Conservation (phyloP, 2,329 filamentous ascomycete genomes). For the Lachnellula subtilissima region DNA sequence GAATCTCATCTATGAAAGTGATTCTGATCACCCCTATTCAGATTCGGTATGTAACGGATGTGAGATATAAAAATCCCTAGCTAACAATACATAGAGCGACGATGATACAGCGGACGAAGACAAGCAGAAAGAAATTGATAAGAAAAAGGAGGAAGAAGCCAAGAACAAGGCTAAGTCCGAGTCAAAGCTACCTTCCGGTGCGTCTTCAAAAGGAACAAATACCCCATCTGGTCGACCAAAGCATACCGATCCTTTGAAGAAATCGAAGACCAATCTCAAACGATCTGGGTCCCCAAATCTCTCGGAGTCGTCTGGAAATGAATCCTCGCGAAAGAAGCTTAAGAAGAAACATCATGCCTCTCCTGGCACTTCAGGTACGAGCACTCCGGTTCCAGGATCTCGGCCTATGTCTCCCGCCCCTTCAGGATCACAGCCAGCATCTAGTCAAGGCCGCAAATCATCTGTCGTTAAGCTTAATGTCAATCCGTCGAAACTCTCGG, state of each 20-base stretch:
- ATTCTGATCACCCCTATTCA: slow-evolving; percentile 55
- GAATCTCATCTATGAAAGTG: slow-evolving; percentile 79
- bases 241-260: slow-evolving; percentile 46
- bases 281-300: slow-evolving; percentile 79
- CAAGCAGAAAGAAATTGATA: slow-evolving; percentile 61
- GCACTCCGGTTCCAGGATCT: slow-evolving; percentile 48
- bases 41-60: slow-evolving; percentile 41
- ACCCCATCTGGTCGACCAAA: slow-evolving; percentile 58
- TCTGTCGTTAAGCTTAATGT: slow-evolving; percentile 28
- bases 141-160: slow-evolving; percentile 53
- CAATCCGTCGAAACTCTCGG: slow-evolving; percentile 28
- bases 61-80: slow-evolving; percentile 9
- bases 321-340: slow-evolving; percentile 76
- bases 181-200: slow-evolving; percentile 40
- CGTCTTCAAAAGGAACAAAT: slow-evolving; percentile 65
- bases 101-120: slow-evolving; percentile 46
- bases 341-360: slow-evolving; percentile 60
- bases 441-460: slow-evolving; percentile 25
- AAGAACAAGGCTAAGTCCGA: slow-evolving; percentile 48
- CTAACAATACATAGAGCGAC: slow-evolving; percentile 41
- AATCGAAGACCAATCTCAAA: slow-evolving; percentile 60
- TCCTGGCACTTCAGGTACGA: slow-evolving; percentile 47
- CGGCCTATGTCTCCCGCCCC: slow-evolving; percentile 26
- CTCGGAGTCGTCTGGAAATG: slow-evolving; percentile 85
- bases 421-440: slow-evolving; percentile 16